Conservation (phyloP, 2,329 filamentous ascomycete genomes). For the Fonsecaea erecta region DNA sequence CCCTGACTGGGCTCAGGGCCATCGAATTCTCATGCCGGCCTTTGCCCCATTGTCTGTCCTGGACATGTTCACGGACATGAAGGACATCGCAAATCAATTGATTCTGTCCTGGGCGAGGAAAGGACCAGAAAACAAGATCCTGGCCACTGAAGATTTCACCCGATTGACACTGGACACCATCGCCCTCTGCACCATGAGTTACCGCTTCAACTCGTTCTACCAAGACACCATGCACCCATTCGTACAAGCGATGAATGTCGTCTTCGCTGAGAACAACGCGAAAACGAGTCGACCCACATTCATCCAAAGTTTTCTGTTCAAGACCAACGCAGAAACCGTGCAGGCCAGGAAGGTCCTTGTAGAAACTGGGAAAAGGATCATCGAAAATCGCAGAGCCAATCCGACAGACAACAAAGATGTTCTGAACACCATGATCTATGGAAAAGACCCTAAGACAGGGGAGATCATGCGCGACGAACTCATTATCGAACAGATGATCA, state of each 20-base stretch:
- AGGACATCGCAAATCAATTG: conserved; percentile 47
- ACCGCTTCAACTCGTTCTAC: conserved; percentile 78
- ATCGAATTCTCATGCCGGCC: conserved; percentile 33
- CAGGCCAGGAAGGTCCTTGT: conserved; percentile 46
- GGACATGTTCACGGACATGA: conserved; percentile 41
- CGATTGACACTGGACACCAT: conserved; percentile 29
- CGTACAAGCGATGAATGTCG: conserved; percentile 66
- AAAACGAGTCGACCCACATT: conserved; percentile 56
- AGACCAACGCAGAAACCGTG: conserved; percentile 14
- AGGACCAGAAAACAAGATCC: conserved; percentile 62
- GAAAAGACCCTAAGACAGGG: conserved; percentile 69
- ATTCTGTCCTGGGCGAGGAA: conserved; percentile 50
- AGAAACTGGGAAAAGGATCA: conserved; percentile 62
- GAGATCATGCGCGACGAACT: conserved; percentile 65
- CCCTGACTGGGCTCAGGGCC: conserved; percentile 32
- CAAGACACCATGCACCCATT: conserved; percentile 71
- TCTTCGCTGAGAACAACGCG: conserved; percentile 61
- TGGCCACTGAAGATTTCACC: conserved; percentile 69
- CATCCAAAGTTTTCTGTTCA: conserved; percentile 52
- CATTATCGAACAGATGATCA: conserved; percentile 73
- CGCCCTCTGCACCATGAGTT: conserved; percentile 64
- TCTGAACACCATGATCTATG: conserved; percentile 70
- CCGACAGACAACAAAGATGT: conserved; percentile 67
- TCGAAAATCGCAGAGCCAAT: conserved; percentile 62
- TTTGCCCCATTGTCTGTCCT: conserved; percentile 32